Conservation (phyloP, 257 asterid genomes). For the Linderniella brevidens region DNA sequence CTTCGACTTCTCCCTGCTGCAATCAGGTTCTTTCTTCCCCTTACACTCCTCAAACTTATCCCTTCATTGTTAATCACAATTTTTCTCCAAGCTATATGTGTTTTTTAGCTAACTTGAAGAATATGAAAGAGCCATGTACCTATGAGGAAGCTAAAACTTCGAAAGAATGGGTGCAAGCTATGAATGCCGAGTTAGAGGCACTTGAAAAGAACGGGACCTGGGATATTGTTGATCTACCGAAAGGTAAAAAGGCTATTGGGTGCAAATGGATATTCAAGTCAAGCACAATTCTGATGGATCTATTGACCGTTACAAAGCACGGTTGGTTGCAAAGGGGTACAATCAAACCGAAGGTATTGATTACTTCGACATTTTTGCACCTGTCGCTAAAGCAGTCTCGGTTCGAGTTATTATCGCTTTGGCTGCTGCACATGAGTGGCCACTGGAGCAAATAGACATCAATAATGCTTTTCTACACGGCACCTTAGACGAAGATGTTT, state of each 20-base stretch:
- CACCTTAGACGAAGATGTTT: neutral
- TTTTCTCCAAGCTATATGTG: too few species aligned
- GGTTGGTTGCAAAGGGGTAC: slow-evolving; percentile 2
- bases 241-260: neutral
- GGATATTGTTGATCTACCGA: neutral
- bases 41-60: too few species aligned
- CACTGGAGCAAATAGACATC: neutral
- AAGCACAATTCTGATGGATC: neutral
- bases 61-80: too few species aligned
- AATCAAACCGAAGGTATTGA: neutral
- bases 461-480: neutral
- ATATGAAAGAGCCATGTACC: neutral
- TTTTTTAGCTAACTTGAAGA: neutral
- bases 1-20: too few species aligned
- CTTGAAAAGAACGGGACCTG: neutral
- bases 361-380: neutral
- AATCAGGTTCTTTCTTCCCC: too few species aligned
- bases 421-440: neutral
- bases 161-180: neutral
- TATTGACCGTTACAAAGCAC: neutral
- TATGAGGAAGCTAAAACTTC: too few species aligned
- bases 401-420: neutral
- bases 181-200: slow-evolving; percentile 2
- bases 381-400: neutral
- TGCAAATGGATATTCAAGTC: slow-evolving; percentile 2